phyloP scores from a whole-genome alignment of 805 yeast species.

The Metschnikowia proteae region DNA sequence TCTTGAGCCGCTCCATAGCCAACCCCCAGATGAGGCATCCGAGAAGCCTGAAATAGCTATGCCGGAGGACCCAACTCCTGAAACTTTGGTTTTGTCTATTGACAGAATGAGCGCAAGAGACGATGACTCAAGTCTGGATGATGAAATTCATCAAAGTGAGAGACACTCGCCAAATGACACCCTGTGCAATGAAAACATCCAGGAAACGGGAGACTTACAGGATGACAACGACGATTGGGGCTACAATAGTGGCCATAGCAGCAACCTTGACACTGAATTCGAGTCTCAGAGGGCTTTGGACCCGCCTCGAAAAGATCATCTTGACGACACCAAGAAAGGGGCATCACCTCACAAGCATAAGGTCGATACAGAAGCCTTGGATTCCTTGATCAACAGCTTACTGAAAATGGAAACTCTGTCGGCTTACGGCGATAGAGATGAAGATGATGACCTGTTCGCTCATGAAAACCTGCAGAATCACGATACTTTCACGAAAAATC shows the following conservation, averaged over 20 bases:
- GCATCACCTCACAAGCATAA: slow-evolving; percentile 5
- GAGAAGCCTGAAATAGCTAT: neutral
- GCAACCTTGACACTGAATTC: slow-evolving; percentile 11
- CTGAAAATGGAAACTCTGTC: slow-evolving; percentile 20
- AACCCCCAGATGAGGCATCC: neutral
- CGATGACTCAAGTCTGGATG: slow-evolving; percentile 13
- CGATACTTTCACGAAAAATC: neutral
- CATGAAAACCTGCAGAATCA: neutral
- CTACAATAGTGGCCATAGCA: slow-evolving; percentile 22
- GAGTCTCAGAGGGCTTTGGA: neutral
- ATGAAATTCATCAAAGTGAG: neutral
- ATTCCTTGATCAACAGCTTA: slow-evolving; percentile 36
- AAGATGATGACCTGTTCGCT: neutral
- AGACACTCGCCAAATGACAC: neutral
- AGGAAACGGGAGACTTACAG: slow-evolving; percentile 6
- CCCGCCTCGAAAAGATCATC: neutral
- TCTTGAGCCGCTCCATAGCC: neutral
- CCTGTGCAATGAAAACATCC: slow-evolving; percentile 7
- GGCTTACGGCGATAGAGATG: neutral
- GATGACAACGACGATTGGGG: slow-evolving; percentile 27
- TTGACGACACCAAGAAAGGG: neutral
- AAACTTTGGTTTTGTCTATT: slow-evolving; percentile 15
- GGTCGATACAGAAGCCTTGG: slow-evolving; percentile 30
- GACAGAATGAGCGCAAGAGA: slow-evolving; percentile 12
- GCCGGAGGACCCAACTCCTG: slow-evolving; percentile 5